Conservation (phyloP, 2,329 filamentous ascomycete genomes). For the Fonsecaea nubica region DNA sequence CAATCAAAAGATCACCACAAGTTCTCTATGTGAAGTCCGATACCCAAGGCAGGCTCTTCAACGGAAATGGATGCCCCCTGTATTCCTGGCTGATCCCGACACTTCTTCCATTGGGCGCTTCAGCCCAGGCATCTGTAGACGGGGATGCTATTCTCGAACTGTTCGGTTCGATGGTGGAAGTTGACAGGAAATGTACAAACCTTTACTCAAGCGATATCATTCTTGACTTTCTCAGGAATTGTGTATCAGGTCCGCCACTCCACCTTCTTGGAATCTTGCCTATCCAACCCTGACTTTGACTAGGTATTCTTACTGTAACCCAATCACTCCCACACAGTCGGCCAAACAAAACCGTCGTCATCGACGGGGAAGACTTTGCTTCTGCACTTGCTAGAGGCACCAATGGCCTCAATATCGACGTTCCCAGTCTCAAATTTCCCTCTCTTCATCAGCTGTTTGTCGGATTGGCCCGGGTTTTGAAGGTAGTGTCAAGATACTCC, state of each 20-base stretch:
- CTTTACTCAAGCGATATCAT: slow-evolving; percentile 15
- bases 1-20: slow-evolving; percentile 73
- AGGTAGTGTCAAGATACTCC: slow-evolving; percentile 25
- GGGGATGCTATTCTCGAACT: slow-evolving; percentile 24
- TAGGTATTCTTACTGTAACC: slow-evolving; percentile 23
- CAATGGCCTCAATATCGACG: slow-evolving; percentile 1
- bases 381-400: slow-evolving; percentile 2
- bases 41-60: slow-evolving; percentile 40
- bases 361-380: slow-evolving; percentile 30
- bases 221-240: slow-evolving; percentile 23
- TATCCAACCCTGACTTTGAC: slow-evolving; percentile 7
- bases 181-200: slow-evolving; percentile 19
- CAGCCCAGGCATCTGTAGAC: slow-evolving; percentile 12
- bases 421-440: slow-evolving; percentile 28
- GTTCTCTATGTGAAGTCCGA: slow-evolving; percentile 70
- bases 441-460: slow-evolving; percentile 20
- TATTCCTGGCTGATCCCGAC: slow-evolving; percentile 62
- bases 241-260: slow-evolving; percentile 23
- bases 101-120: slow-evolving; percentile 55
- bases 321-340: slow-evolving; percentile 5
- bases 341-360: slow-evolving; percentile 23
- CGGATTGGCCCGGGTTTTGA: slow-evolving; percentile 24
- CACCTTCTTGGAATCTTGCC: not conserved
- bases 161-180: slow-evolving; percentile 26
- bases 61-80: slow-evolving; percentile 52